These are phyloP conservation scores for Citrus australasica DNA, from an alignment of 345 rosid species.

Conservation along the genomic window DNA sequence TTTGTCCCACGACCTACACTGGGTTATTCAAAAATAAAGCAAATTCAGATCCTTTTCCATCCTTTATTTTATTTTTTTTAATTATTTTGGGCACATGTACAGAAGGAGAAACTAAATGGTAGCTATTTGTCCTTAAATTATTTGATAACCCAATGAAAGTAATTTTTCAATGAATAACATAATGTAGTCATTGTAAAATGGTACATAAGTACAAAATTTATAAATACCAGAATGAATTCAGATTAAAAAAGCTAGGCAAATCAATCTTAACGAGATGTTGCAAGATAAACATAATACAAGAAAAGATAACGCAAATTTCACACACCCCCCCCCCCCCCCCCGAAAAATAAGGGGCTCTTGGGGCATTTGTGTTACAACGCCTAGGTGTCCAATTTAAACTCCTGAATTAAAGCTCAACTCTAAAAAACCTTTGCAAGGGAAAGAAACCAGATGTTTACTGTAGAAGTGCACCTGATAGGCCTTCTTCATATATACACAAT, in stretches of 20 bases:
- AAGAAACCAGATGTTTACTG: not conserved
- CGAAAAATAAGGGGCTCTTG: not conserved
- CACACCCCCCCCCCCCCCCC: no score
- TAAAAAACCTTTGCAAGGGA: not conserved
- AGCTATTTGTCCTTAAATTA: not conserved
- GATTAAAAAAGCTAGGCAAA: not conserved
- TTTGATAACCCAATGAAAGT: not conserved
- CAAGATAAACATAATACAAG: no score
- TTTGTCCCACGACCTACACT: no score
- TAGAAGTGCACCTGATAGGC: not conserved
- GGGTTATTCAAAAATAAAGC: no score
- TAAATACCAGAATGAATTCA: not conserved
- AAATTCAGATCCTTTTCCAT: no score
- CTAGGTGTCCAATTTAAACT: not conserved
- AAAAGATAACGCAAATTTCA: no score
- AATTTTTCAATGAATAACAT: not conserved
- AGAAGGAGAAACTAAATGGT: no score
- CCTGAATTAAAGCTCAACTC: not conserved
- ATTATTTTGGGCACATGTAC: no score
- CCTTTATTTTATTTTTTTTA: no score
- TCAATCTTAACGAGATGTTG: no score
- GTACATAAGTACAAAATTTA: not conserved
- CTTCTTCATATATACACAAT: constrained; percentile 10
- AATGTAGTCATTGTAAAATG: not conserved
- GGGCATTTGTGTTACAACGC: not conserved